Evolutionary conservation across 73 alveolate genomes (phyloP).

Genomic region (Blepharisma japonicum): DNA sequence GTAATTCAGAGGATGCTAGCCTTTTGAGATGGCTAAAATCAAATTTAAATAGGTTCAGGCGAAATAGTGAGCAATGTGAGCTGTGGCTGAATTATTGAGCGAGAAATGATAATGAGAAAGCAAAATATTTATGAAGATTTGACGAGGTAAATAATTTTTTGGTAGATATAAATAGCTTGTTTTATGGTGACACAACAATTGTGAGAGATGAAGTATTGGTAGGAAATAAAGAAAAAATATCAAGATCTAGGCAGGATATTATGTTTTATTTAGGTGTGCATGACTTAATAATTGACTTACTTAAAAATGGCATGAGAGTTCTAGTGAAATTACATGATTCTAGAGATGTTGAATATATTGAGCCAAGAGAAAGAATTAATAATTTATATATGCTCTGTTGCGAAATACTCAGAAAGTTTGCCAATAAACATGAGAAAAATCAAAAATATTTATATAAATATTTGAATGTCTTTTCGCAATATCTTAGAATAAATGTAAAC

Average conservation of each 20-base stretch:
- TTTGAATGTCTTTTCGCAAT: neutral
- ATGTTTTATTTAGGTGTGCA: slow-evolving; percentile 23
- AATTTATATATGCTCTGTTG: neutral
- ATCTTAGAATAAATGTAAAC: neutral
- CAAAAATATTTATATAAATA: neutral
- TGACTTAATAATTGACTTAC: neutral
- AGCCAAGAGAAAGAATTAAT: neutral
- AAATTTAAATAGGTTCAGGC: neutral
- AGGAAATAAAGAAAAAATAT: neutral
- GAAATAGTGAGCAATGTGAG: slow-evolving; percentile 23
- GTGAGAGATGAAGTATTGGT: neutral
- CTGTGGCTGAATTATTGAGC: slow-evolving; percentile 29
- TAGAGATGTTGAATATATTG: no score
- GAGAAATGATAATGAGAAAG: neutral
- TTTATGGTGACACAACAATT: slow-evolving; percentile 14
- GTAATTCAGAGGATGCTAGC: neutral
- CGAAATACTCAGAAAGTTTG: neutral
- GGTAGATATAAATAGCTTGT: neutral
- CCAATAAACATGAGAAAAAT: neutral
- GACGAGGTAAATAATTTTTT: neutral
- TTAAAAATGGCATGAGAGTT: slow-evolving; percentile 20
- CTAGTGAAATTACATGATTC: no score
- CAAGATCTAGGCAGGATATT: slow-evolving; percentile 9
- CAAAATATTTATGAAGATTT: neutral
- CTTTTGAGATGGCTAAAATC: slow-evolving; percentile 15